phyloP scores from a whole-genome alignment of 768 basidiomycete genomes.

The Amylocystis lapponica region DNA sequence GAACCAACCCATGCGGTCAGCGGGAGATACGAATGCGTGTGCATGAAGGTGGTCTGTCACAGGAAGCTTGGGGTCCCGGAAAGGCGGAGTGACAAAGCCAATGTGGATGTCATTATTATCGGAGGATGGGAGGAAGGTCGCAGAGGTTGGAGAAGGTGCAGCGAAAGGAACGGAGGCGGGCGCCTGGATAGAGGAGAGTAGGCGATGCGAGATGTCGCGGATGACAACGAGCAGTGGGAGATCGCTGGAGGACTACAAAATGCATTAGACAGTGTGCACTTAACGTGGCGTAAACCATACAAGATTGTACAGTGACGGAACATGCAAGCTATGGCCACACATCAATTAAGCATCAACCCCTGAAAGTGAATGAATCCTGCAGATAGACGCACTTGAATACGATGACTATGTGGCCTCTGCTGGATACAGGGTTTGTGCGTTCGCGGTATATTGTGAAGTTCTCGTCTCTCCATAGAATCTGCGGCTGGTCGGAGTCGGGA shows the following conservation, averaged over 20 bases:
- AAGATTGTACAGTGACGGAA: slow-evolving; percentile 70
- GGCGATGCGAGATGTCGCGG: slow-evolving; percentile 49
- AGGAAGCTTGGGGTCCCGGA: slow-evolving; percentile 72
- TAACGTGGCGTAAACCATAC: slow-evolving; percentile 22
- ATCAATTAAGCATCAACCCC: slow-evolving; percentile 1
- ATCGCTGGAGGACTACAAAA: slow-evolving; percentile 61
- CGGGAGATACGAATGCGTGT: slow-evolving; percentile 63
- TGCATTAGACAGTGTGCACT: neutral
- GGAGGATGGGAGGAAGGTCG: slow-evolving; percentile 28
- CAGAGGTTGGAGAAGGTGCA: too few species aligned
- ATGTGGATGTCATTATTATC: slow-evolving; percentile 38
- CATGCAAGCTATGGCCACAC: slow-evolving; percentile 56
- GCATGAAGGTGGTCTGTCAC: slow-evolving; percentile 76
- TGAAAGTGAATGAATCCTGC: slow-evolving; percentile 8
- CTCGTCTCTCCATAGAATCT: slow-evolving; percentile 70
- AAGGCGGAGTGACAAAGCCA: slow-evolving; percentile 76
- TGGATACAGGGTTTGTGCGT: slow-evolving; percentile 64
- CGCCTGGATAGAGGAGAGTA: slow-evolving; percentile 48
- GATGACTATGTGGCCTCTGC: slow-evolving; percentile 63
- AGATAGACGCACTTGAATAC: slow-evolving; percentile 64
- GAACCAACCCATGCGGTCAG: slow-evolving; percentile 71
- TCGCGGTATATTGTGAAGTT: slow-evolving; percentile 75
- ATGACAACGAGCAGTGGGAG: slow-evolving; percentile 64
- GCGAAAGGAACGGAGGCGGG: slow-evolving; percentile 27
- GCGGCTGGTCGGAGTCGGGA: slow-evolving; percentile 39